Percentiles rank a stretch among this genome's conserved stretches.
These are phyloP conservation scores for Paramarasmius palmivorus DNA, from an alignment of 1,284 basidiomycete species.

Conservation along the genomic window DNA sequence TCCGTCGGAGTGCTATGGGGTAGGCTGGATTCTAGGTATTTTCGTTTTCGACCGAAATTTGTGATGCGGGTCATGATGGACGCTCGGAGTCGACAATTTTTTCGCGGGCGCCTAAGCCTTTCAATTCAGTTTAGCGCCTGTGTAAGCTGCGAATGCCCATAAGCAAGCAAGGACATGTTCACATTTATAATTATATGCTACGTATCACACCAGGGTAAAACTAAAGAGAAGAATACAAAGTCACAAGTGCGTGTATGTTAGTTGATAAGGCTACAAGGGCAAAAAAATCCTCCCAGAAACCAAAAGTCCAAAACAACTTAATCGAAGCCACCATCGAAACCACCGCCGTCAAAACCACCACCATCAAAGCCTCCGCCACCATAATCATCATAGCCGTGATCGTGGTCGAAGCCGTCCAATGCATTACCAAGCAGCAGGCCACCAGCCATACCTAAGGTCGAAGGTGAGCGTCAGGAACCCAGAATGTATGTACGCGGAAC, in stretches of 20 bases:
- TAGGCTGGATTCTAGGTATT: conserved; percentile 60
- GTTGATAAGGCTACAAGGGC: not conserved
- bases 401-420: conserved; percentile 26
- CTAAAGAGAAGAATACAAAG: not conserved
- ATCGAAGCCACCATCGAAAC: conserved; percentile 20
- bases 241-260: too few relatives aligned
- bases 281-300: not conserved
- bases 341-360: conserved; percentile 23
- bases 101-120: not conserved
- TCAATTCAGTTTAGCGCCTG: too few relatives aligned
- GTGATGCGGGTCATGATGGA: conserved; percentile 69
- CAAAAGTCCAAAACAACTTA: conserved; percentile 7
- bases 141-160: too few relatives aligned
- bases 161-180: too few relatives aligned
- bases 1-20: conserved; percentile 17
- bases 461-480: too few relatives aligned
- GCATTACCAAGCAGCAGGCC: conserved; percentile 58
- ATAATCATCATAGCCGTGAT: conserved; percentile 14
- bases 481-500: too few relatives aligned
- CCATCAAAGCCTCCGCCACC: conserved; percentile 24
- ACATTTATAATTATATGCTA: too few relatives aligned
- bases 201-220: too few relatives aligned
- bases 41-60: conserved; percentile 69
- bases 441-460: conserved; percentile 44
- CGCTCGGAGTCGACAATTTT: not conserved